Evolutionary conservation across 345 rosid genomes (phyloP), one percentile per base, ranked within the genome.

Genomic region (Aethionema arabicum): DNA sequence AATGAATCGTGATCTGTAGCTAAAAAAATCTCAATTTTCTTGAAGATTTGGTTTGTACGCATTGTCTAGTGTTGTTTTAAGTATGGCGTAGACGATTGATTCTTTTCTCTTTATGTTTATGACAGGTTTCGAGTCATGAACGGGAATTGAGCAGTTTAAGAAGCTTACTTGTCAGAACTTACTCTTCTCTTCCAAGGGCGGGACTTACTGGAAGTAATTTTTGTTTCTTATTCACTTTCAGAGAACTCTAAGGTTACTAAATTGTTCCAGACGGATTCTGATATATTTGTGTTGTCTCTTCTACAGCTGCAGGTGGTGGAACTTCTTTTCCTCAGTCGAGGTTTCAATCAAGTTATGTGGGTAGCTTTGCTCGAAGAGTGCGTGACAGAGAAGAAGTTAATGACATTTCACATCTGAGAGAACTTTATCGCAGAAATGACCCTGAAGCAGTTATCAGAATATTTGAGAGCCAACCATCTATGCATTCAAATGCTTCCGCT

Each of bases 391-490:
- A 82, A 58, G 98, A 85, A 61, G 82, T 82, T 27, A 83, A 71
- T 41, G 91, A 86, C 49, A 80, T 79, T 72, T 82, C 91, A 9
- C 79, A 81, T 49, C 82, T 92, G 16, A 78, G 80, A 81, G 95
- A 89, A 42, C 89, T 92, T 33, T 77, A 72, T 76, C 80, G 78
- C 39, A 80, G 83, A 72, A 89, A 89, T 45, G 97, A 92, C 69
- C 91, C 93, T 57, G 97, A 92, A 75, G 86, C 88, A 21, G 85
- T 92, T 51, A 89, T 92, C 71, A 79, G 87, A 70, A 52, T 77
- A 36, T 92, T 85, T 65, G 97, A 92, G 78, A 89, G 83, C 74
- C 85, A 77, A 54, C 84, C 97, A 44, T 83, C 95, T 4, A 71
- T 89, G 55, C 85, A 92, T 56, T 70, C 74, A 6, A 89, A 81